Evolutionary conservation across 495 filamentous ascomycete species (phyloP), one percentile per base, ranked within the genome.

Genomic region (Penicillium macrosclerotiorum): DNA sequence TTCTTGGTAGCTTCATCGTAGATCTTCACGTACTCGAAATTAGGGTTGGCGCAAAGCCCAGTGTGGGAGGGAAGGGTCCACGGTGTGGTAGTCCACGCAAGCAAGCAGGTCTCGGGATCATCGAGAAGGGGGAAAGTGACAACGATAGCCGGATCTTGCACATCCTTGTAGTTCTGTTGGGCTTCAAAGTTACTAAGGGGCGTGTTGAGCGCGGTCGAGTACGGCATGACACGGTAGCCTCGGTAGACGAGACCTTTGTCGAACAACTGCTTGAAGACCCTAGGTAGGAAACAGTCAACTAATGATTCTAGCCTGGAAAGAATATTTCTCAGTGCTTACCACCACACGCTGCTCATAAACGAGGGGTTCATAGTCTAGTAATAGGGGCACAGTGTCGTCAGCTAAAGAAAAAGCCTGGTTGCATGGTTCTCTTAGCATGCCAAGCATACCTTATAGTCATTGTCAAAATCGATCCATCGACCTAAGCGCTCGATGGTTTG

Each of bases 311-410:
- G 16, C 6, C 17, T 12, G 1, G n/a, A 7, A 30, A 8, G 7
- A n/a, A n/a, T n/a, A n/a, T n/a, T n/a, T n/a, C n/a, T n/a, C n/a
- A n/a, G n/a, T n/a, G n/a, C n/a, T n/a, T n/a, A n/a, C n/a, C n/a
- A 96, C 91, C 91, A 97, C 31, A 88, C 82, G 0, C 87, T 88
- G 69, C 96, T 92, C 92, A 97, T 97, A 71, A 92, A 97, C n/a
- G 69, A 79, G 2, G 84, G 73, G 65, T 97, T 85, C 90, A 96
- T 95, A 11, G 89, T 94, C 85, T 89, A 63, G 18, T 18, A 11
- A 1, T 12, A 5, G n/a, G 12, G 20, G 9, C 4, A 6, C 5
- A 44, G 8, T 5, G 23, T 29, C 11, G 22, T 22, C 9, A 33
- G 22, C 18, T 19, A 44, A 9, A 17, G 17, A 4, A 11, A 3